Percentiles rank a stretch among this genome's conserved stretches.
Evolutionary conservation across 805 yeast species (phyloP).

Genomic region (Teunomyces stri): DNA sequence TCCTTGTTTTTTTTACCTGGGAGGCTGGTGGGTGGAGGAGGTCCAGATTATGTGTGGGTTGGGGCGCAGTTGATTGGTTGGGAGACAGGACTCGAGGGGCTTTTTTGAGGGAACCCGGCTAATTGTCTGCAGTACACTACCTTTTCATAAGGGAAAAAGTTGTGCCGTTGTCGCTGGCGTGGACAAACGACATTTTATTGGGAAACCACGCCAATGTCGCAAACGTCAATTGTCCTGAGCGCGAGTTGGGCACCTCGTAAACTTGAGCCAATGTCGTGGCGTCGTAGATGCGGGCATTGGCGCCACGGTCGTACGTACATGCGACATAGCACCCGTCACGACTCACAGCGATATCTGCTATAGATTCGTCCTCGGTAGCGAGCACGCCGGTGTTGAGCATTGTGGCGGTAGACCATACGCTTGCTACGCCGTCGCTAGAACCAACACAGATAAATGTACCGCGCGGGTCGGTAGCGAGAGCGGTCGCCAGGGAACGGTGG

Average conservation of each 20-base stretch:
- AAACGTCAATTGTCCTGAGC: slow-evolving; percentile 26
- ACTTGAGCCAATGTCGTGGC: slow-evolving; percentile 25
- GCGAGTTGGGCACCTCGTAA: slow-evolving; percentile 29
- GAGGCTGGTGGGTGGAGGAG: too few relatives aligned
- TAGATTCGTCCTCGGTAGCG: slow-evolving; percentile 42
- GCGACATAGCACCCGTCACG: slow-evolving; percentile 48
- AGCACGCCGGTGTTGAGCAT: slow-evolving; percentile 37
- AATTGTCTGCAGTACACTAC: not conserved
- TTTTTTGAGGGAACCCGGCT: too few relatives aligned
- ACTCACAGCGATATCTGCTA: slow-evolving; percentile 38
- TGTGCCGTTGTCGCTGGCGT: slow-evolving; percentile 29
- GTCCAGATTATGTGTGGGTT: too few relatives aligned
- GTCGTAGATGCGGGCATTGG: slow-evolving; percentile 41
- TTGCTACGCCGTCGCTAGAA: slow-evolving; percentile 54
- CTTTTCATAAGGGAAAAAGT: slow-evolving; percentile 23
- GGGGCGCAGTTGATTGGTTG: too few relatives aligned
- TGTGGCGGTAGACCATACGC: slow-evolving; percentile 46
- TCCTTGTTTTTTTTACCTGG: too few relatives aligned
- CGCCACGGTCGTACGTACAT: slow-evolving; percentile 41
- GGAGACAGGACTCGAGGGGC: too few relatives aligned
- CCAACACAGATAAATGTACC: slow-evolving; percentile 54
- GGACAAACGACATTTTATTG: slow-evolving; percentile 29
- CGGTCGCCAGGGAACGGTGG: slow-evolving; percentile 51
- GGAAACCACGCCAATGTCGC: slow-evolving; percentile 35
- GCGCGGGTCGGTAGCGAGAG: slow-evolving; percentile 49